Evolutionary conservation across 306 rosid genomes (phyloP), one percentile per base, ranked within the genome.

Genomic region (Urtica urens): DNA sequence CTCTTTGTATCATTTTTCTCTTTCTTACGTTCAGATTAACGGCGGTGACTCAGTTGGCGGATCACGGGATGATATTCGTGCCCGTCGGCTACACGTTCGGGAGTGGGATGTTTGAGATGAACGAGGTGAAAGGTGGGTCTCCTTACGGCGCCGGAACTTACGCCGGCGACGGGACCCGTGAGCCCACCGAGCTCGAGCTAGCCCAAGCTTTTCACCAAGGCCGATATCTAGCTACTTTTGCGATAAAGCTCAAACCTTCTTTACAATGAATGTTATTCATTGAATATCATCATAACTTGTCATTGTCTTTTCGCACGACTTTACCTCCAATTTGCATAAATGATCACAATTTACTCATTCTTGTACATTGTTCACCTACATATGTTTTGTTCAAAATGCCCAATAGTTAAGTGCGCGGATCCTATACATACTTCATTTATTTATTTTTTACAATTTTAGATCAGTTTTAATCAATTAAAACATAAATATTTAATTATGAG

Each of bases 41-140:
- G 3, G 66, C 96, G 1, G 53, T 83, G 52, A 88, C 97, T 13
- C 94, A 88, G 65, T 74, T 83, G 70, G 83, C 96, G 24, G 93
- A 83, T 78, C 96, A 88, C 59, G 96, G 96, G 7, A 88, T 88
- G 95, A 63, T 88, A 44, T 88, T 51, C 63, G 90, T 88, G 23
- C 94, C 97, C 12, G 75, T 78, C 37, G 95, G 97, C 17, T 88
- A 88, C 72, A 83, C 95, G 10, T 83, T 83, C 48, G 95, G 95
- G 7, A 74, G 68, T 34, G 86, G 80, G 62, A 81, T 88, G 95
- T 67, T 78, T 47, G 95, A 83, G 74, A 78, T 88, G 78, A 63
- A 54, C 3, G 86, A 81, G 76, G 95, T 83, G 1, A 88, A 74
- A 60, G 95, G 93, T 54, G 97, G 97, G 10, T 88, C 90, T 19